phyloP scores from a whole-genome alignment of 2,329 filamentous ascomycete species.

The Trichoderma lentiforme region DNA sequence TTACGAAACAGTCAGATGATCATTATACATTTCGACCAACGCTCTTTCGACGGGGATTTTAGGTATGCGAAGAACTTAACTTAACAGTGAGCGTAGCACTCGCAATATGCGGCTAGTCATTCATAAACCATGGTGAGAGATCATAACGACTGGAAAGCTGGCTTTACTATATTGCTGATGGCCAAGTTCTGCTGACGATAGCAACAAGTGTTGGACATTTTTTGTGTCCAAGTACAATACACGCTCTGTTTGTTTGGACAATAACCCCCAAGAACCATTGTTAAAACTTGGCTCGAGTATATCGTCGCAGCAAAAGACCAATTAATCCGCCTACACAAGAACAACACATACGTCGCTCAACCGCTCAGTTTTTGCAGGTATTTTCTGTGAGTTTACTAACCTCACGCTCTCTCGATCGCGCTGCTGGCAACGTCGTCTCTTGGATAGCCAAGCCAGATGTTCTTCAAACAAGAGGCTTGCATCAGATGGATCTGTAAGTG shows the following conservation, averaged over 20 bases:
- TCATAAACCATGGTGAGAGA: background rate
- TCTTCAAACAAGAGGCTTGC: background rate
- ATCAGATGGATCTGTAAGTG: accelerated
- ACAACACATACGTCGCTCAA: too few species aligned
- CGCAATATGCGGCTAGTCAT: background rate
- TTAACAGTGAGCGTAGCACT: background rate
- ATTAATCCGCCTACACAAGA: too few species aligned
- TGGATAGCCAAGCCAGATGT: background rate
- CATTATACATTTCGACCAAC: background rate
- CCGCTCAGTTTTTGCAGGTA: background rate
- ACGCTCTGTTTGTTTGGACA: too few species aligned
- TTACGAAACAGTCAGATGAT: background rate
- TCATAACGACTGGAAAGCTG: background rate
- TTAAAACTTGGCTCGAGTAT: background rate
- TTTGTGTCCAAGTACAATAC: too few species aligned
- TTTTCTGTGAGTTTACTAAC: background rate
- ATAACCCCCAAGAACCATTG: too few species aligned
- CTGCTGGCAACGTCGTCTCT: background rate
- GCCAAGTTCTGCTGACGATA: too few species aligned
- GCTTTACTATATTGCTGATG: background rate
- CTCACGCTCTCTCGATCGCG: background rate
- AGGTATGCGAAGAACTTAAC: background rate
- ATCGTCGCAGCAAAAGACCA: background rate
- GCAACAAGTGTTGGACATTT: too few species aligned
- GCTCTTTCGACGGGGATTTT: background rate